Percentiles rank a stretch among this genome's conserved stretches.
phyloP scores from a whole-genome alignment of 2,329 filamentous ascomycete species.

The Orbilia ellipsospora region DNA sequence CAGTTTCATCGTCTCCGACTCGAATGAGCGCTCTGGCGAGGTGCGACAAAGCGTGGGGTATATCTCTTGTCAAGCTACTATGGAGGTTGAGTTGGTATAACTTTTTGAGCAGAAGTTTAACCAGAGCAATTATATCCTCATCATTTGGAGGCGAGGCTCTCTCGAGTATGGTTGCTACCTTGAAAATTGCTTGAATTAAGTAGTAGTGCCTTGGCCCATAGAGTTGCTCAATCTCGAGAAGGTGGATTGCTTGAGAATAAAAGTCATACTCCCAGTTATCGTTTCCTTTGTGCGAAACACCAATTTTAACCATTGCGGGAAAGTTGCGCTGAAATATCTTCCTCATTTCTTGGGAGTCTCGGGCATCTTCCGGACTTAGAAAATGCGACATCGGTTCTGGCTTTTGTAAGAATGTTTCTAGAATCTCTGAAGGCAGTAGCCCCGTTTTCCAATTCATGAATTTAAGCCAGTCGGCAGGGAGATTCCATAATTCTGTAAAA shows the following conservation, averaged over 20 bases:
- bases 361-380: background rate
- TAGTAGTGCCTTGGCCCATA: constrained; percentile 18
- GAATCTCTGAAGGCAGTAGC: constrained; percentile 1
- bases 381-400: background rate
- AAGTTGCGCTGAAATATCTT: constrained; percentile 22
- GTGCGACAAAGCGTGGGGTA: constrained; percentile 27
- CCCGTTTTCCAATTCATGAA: constrained; percentile 23
- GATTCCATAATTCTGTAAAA: background rate
- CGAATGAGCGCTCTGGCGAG: constrained; percentile 5
- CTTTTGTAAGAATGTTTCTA: background rate
- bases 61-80: constrained; percentile 14
- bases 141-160: constrained; percentile 4
- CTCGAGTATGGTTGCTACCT: constrained; percentile 12
- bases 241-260: constrained; percentile 5
- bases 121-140: constrained; percentile 8
- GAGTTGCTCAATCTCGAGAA: constrained; percentile 14
- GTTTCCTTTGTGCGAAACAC: background rate
- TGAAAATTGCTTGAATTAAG: constrained; percentile 11
- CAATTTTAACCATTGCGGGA: background rate
- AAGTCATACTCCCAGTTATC: background rate
- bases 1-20: background rate
- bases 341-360: constrained; percentile 9
- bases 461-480: background rate
- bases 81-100: constrained; percentile 6
- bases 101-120: constrained; percentile 7